Percentiles rank a stretch among this genome's conserved stretches.
These are phyloP conservation scores for Botrytis aclada DNA, from an alignment of 2,329 filamentous ascomycete species.

Conservation along the genomic window DNA sequence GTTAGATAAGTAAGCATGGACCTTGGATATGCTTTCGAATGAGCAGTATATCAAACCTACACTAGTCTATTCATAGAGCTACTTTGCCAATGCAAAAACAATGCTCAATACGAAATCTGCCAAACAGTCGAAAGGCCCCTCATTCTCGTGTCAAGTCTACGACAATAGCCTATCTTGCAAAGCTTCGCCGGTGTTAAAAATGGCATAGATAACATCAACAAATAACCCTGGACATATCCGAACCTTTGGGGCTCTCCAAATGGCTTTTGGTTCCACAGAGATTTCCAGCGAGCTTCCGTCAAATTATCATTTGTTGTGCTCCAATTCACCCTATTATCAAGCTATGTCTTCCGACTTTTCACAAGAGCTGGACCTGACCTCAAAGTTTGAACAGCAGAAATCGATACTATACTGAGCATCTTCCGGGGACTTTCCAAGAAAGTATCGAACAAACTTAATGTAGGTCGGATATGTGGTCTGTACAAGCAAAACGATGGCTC, in stretches of 20 bases:
- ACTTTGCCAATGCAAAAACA: slow-evolving; percentile 74
- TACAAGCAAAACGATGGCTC: background rate
- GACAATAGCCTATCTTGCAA: background rate
- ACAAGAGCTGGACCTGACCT: background rate
- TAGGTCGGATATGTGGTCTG: background rate
- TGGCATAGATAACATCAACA: background rate
- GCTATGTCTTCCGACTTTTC: background rate
- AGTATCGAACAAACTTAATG: background rate
- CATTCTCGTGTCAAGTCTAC: slow-evolving; percentile 84
- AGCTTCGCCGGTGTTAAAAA: background rate
- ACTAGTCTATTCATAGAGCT: slow-evolving; percentile 51
- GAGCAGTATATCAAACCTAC: background rate
- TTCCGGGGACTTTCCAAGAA: no score
- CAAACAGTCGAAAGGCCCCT: slow-evolving; percentile 89
- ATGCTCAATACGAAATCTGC: slow-evolving; percentile 74
- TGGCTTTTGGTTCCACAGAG: background rate
- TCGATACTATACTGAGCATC: background rate
- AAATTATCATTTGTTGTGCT: background rate
- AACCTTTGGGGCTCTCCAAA: background rate
- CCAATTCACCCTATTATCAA: background rate
- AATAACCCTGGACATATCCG: background rate
- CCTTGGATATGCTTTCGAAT: background rate
- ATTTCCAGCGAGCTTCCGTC: background rate
- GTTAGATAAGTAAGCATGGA: slow-evolving; percentile 71
- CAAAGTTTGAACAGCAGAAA: no score